A percentile compares a stretch with the other conserved stretches of the same genome.
Evolutionary conservation across 768 basidiomycete species (phyloP).

Genomic region (Infundibulicybe gibba): DNA sequence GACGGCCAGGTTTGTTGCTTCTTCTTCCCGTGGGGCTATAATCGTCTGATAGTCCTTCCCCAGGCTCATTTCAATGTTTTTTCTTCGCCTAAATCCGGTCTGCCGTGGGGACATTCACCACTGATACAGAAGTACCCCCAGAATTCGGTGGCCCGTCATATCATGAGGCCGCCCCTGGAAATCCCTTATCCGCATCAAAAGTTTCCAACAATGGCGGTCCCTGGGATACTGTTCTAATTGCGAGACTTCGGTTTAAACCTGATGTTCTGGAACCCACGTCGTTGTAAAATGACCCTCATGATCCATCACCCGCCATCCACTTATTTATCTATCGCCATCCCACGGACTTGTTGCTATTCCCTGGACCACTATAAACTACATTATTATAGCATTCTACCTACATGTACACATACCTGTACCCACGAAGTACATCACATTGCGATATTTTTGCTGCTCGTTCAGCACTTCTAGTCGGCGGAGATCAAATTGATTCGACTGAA

Average conservation of each 20-base stretch:
- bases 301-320: too few species aligned
- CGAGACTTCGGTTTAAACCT: conserved; percentile 62
- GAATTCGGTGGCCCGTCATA: conserved; percentile 45
- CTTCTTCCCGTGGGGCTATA: not conserved
- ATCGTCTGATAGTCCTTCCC: not conserved
- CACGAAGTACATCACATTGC: too few species aligned
- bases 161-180: conserved; percentile 31
- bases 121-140: conserved; percentile 41
- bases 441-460: too few species aligned
- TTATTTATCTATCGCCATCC: too few species aligned
- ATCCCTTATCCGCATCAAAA: conserved; percentile 43
- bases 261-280: conserved; percentile 57
- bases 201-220: conserved; percentile 41
- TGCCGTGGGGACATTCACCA: conserved; percentile 77
- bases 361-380: too few species aligned
- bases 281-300: conserved; percentile 4
- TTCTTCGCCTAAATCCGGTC: conserved; percentile 42
- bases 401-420: too few species aligned
- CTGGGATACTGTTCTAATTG: conserved; percentile 61
- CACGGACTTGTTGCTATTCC: too few species aligned
- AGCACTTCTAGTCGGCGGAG: too few species aligned
- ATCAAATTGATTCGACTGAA: too few species aligned
- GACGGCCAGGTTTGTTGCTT: conserved; percentile 44
- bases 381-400: too few species aligned
- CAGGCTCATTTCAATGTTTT: conserved; percentile 73